Conservation (phyloP, 1,284 basidiomycete genomes). For the Takashimella koratensis region DNA sequence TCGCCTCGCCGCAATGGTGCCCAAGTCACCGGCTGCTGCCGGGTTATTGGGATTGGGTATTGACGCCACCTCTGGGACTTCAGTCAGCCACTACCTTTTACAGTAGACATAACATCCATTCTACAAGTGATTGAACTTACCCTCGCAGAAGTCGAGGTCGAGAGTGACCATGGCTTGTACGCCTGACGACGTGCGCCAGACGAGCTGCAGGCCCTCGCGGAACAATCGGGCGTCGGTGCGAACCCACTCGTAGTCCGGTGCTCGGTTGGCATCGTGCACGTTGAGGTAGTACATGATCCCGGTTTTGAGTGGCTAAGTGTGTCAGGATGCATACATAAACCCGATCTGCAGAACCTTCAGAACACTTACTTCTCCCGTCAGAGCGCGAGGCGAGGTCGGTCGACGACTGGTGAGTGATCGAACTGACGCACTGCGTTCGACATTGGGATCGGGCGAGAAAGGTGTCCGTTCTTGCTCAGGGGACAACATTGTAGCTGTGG, state of each 20-base stretch:
- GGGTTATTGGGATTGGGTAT: slow-evolving; percentile 73
- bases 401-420: slow-evolving; percentile 48
- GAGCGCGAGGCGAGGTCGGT: slow-evolving; percentile 4
- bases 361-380: slow-evolving; percentile 54
- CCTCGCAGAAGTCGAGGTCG: slow-evolving; percentile 70
- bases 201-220: slow-evolving; percentile 69
- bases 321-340: slow-evolving; percentile 24
- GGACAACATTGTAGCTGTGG: too few relatives aligned
- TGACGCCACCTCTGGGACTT: slow-evolving; percentile 64
- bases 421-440: slow-evolving; percentile 38
- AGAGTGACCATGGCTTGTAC: slow-evolving; percentile 74
- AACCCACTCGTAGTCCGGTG: slow-evolving; percentile 75
- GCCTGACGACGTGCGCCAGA: slow-evolving; percentile 74
- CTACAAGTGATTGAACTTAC: too few relatives aligned
- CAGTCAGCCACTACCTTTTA: too few relatives aligned
- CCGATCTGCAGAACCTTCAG: background rate
- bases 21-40: slow-evolving; percentile 72
- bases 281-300: slow-evolving; percentile 85
- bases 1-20: slow-evolving; percentile 67
- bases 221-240: slow-evolving; percentile 77
- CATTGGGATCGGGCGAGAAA: slow-evolving; percentile 30
- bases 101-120: too few relatives aligned
- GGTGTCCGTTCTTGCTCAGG: slow-evolving; percentile 19
- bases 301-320: slow-evolving; percentile 66
- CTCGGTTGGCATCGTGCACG: slow-evolving; percentile 59